These are phyloP conservation scores for Trichocomaceae sp. DNA, from an alignment of 2,329 filamentous ascomycete species.

Conservation along the genomic window DNA sequence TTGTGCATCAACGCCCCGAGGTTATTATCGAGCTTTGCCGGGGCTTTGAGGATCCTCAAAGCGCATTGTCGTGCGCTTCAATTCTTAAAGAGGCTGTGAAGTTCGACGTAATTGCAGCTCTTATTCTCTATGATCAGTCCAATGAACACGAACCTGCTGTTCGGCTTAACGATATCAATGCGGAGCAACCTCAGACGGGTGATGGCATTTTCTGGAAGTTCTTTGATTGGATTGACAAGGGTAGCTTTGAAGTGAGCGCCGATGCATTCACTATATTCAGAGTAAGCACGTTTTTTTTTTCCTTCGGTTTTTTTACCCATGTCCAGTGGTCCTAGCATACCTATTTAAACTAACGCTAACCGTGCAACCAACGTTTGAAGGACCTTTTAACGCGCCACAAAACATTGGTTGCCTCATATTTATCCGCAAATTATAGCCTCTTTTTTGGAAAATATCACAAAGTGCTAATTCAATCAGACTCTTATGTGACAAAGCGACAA, in stretches of 20 bases:
- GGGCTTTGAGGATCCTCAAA: conserved; percentile 84
- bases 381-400: conserved; percentile 95
- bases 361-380: conserved; percentile 39
- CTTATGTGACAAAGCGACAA: conserved; percentile 95
- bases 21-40: conserved; percentile 82
- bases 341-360: conserved; percentile 16
- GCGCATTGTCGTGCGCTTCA: conserved; percentile 82
- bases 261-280: conserved; percentile 97
- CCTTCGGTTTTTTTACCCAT: neutral
- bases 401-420: conserved; percentile 76
- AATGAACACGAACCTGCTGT: conserved; percentile 66
- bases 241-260: conserved; percentile 91
- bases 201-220: conserved; percentile 92
- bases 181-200: conserved; percentile 67
- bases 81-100: conserved; percentile 86
- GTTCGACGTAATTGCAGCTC: conserved; percentile 80
- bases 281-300: conserved; percentile 46
- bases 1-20: conserved; percentile 78
- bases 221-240: conserved; percentile 95
- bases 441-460: conserved; percentile 92
- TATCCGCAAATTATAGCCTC: conserved; percentile 81
- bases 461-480: conserved; percentile 80
- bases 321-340: neutral
- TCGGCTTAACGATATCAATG: conserved; percentile 69
- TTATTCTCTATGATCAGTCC: conserved; percentile 89